phyloP scores from a whole-genome alignment of 768 basidiomycete species.

The Psilocybe cyanescens region DNA sequence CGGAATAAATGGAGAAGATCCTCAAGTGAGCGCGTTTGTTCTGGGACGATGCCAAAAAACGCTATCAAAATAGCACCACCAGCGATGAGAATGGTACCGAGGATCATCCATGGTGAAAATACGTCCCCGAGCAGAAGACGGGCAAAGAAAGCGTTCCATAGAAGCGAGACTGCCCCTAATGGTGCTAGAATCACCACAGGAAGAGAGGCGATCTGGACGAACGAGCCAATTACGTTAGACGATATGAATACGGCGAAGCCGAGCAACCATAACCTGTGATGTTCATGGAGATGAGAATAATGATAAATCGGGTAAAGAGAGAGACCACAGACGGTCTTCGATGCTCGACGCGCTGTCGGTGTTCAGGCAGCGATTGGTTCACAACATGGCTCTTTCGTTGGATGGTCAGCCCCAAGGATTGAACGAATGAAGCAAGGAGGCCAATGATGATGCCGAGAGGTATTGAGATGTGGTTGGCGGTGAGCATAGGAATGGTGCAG shows the following conservation, averaged over 20 bases:
- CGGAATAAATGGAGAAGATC: constrained; percentile 80
- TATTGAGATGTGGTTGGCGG: constrained; percentile 43
- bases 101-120: constrained; percentile 82
- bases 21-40: constrained; percentile 83
- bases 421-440: constrained; percentile 84
- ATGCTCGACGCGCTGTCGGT: constrained; percentile 69
- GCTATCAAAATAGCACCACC: constrained; percentile 90
- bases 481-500: constrained; percentile 19
- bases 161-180: constrained; percentile 87
- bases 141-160: constrained; percentile 96
- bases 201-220: constrained; percentile 92
- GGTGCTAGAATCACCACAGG: constrained; percentile 96
- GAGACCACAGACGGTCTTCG: constrained; percentile 68
- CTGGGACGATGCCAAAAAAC: constrained; percentile 89
- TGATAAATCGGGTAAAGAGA: neutral
- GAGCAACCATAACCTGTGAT: constrained; percentile 76
- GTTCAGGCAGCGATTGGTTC: constrained; percentile 72
- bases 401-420: constrained; percentile 88
- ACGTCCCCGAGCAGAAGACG: constrained; percentile 81
- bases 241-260: constrained; percentile 88
- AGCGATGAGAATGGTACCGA: constrained; percentile 89
- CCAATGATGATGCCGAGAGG: constrained; percentile 61
- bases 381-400: constrained; percentile 93
- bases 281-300: constrained; percentile 1
- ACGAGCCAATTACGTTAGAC: constrained; percentile 85